These are phyloP conservation scores for Cenchrus purpureus DNA, from an alignment of 176 grass and related monocot genomes.

Conservation along the genomic window DNA sequence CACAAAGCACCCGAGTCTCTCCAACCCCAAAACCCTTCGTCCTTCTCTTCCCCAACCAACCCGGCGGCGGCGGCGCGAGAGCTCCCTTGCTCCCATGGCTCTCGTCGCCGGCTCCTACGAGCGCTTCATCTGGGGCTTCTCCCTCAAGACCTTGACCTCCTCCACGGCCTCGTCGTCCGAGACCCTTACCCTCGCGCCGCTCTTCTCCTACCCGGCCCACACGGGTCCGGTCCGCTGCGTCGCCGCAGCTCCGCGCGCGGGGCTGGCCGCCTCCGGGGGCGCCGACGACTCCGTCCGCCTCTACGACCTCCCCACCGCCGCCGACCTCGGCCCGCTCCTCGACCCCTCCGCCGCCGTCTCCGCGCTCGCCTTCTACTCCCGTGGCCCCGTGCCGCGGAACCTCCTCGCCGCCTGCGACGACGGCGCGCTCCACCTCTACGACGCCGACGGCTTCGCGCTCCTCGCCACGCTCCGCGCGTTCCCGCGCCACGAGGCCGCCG, in stretches of 20 bases:
- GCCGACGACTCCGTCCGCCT: conserved; percentile 78
- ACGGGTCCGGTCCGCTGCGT: conserved; percentile 77
- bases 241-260: conserved; percentile 47
- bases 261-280: conserved; percentile 62
- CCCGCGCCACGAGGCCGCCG: conserved; percentile 43
- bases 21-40: conserved; percentile 8
- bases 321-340: conserved; percentile 78
- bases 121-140: conserved; percentile 97
- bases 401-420: conserved; percentile 88
- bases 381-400: conserved; percentile 74
- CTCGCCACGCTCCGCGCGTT: conserved; percentile 53
- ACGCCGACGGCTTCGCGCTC: conserved; percentile 79
- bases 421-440: conserved; percentile 75
- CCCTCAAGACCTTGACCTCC: conserved; percentile 64
- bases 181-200: conserved; percentile 43
- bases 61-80: conserved; percentile 25
- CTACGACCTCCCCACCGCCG: conserved; percentile 72
- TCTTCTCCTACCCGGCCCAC: conserved; percentile 90
- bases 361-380: conserved; percentile 77
- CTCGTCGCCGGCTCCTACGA: conserved; percentile 94
- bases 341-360: conserved; percentile 76
- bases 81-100: conserved; percentile 48
- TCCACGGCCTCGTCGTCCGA: neutral
- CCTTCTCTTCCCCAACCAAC: neutral
- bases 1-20: neutral